Evolutionary conservation across 768 basidiomycete genomes (phyloP), one percentile per base, ranked within the genome.

Genomic region (Rhizopogon vesiculosus): DNA sequence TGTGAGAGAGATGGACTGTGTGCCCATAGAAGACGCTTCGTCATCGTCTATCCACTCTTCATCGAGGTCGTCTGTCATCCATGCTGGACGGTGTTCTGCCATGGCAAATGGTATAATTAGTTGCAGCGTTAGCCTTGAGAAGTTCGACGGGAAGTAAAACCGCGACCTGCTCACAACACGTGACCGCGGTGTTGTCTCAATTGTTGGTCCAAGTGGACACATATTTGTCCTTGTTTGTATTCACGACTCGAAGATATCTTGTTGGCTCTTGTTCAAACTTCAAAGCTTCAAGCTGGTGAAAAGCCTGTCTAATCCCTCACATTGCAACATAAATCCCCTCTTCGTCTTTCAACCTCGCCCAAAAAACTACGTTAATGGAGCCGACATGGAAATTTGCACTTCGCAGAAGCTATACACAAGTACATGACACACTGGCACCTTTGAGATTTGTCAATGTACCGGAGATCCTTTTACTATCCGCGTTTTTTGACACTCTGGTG

Each of bases 41-140:
- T 74, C 72, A 42, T 79, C 73, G 42, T 93, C 91, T 56, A 90
- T 76, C 93, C 93, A 97, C 75, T 95, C 93, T 62, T 95, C 93
- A 56, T 84, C 86, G 7, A 97, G 82, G 66, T 95, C 93, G 53
- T 91, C 89, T 1, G 91, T 92, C 68, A 90, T 86, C 91, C 91
- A 93, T 48, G 80, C 90, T 19, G 91, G 91, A 44, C 71, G 73
- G 48, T 51, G 5, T 10, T 40, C 58, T 12, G 53, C 46, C 31
- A 15, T 40, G 31, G n/a, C 49, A 25, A 25, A 25, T 25, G 25
- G 4, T 25, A 25, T 25, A 25, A 25, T 35, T 49, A 38, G 31
- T 48, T 35, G 45, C 31, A 19, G 19, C 5, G 48, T 49, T 48
- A 31, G 22, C 5, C 33, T 38, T 13, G 35, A 38, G 13, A 38